Conservation (phyloP, 2,329 filamentous ascomycete species). For the Chalaropsis thielavioides region DNA sequence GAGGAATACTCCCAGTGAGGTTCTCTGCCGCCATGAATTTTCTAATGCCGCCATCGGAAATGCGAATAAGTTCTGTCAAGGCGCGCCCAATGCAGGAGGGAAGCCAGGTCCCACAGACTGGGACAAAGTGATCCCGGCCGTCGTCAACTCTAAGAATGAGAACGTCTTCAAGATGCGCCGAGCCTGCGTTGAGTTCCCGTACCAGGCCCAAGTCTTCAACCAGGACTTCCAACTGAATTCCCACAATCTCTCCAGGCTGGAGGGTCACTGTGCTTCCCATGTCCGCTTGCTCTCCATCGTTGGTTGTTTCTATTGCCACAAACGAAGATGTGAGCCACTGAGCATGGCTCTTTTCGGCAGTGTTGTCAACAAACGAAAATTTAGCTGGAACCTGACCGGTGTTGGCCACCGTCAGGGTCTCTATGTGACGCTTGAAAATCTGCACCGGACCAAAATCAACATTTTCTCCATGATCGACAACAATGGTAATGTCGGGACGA, state of each 20-base stretch:
- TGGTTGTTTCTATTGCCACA: conserved; percentile 30
- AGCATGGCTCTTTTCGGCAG: conserved; percentile 34
- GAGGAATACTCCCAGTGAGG: conserved; percentile 37
- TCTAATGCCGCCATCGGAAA: conserved; percentile 69
- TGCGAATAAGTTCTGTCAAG: conserved; percentile 72
- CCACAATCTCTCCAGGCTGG: conserved; percentile 70
- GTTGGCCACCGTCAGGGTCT: conserved; percentile 74
- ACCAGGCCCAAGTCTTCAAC: conserved; percentile 51
- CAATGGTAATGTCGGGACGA: conserved; percentile 65
- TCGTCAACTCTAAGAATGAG: conserved; percentile 70
- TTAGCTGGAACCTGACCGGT: conserved; percentile 70
- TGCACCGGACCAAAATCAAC: conserved; percentile 67
- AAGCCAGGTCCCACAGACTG: conserved; percentile 62
- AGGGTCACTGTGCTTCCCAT: conserved; percentile 46
- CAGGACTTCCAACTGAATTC: conserved; percentile 51
- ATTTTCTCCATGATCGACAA: conserved; percentile 54
- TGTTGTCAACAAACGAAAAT: conserved; percentile 65
- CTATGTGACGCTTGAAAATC: conserved; percentile 50
- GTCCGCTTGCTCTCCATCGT: conserved; percentile 24
- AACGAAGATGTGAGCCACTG: conserved; percentile 61
- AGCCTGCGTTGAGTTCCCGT: conserved; percentile 55
- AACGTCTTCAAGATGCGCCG: conserved; percentile 61
- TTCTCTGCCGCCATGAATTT: conserved; percentile 29
- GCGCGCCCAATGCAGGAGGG: conserved; percentile 72
- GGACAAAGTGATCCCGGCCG: conserved; percentile 84